Percentiles rank a stretch among this genome's conserved stretches.
phyloP scores from a whole-genome alignment of 2,329 filamentous ascomycete species.

The Botrytis deweyae region DNA sequence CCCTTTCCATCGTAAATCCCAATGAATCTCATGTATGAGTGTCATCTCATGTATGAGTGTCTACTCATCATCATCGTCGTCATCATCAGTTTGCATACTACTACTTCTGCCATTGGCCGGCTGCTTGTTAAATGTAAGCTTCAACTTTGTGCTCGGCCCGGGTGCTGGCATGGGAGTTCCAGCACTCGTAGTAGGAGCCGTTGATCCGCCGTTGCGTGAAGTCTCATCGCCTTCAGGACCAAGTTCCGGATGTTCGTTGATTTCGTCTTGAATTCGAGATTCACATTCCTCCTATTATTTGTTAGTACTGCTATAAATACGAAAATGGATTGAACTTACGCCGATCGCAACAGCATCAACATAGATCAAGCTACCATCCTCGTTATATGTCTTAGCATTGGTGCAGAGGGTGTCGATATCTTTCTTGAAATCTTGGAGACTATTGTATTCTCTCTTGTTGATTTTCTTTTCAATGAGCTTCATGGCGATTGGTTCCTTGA shows the following conservation, averaged over 20 bases:
- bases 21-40: conserved; percentile 22
- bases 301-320: conserved; percentile 39
- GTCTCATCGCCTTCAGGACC: conserved; percentile 49
- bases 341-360: conserved; percentile 91
- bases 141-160: conserved; percentile 54
- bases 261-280: conserved; percentile 52
- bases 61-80: conserved; percentile 42
- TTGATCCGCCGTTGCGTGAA: conserved; percentile 39
- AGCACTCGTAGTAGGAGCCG: conserved; percentile 55
- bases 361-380: conserved; percentile 89
- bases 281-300: conserved; percentile 55
- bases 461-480: conserved; percentile 93
- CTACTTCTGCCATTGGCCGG: conserved; percentile 44
- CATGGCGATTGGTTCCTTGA: conserved; percentile 91
- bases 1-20: conserved; percentile 21
- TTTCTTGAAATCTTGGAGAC: conserved; percentile 73
- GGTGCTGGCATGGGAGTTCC: conserved; percentile 64
- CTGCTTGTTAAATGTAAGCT: conserved; percentile 58
- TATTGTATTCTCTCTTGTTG: conserved; percentile 90
- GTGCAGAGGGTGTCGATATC: conserved; percentile 83
- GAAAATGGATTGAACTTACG: conserved; percentile 53
- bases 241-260: conserved; percentile 55
- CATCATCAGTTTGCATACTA: conserved; percentile 53
- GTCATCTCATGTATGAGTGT: conserved; percentile 20
- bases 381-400: conserved; percentile 95